These are phyloP conservation scores for Scheffersomyces cryptocercus DNA, from an alignment of 1,139 yeast genomes.

Conservation along the genomic window DNA sequence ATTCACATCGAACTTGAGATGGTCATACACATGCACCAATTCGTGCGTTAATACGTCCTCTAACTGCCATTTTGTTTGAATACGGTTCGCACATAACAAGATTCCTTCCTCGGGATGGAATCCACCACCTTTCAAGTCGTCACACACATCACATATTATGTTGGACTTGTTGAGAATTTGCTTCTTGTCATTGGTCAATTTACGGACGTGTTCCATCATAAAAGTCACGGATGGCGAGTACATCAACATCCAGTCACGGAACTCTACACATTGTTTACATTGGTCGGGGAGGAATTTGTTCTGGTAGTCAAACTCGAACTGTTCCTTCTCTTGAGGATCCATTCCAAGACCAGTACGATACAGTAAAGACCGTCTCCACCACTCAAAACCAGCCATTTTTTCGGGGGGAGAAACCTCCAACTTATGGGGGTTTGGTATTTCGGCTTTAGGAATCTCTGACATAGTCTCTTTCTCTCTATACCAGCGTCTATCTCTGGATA, in stretches of 20 bases:
- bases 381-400: constrained; percentile 55
- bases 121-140: constrained; percentile 88
- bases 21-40: constrained; percentile 90
- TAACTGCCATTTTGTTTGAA: constrained; percentile 74
- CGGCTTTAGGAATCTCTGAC: neutral
- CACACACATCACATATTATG: constrained; percentile 82
- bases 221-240: constrained; percentile 87
- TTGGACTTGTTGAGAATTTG: constrained; percentile 28
- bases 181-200: constrained; percentile 35
- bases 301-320: constrained; percentile 59
- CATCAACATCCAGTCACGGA: constrained; percentile 74
- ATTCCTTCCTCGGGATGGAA: constrained; percentile 90
- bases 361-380: constrained; percentile 78
- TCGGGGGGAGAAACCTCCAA: constrained; percentile 13
- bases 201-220: constrained; percentile 81
- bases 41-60: constrained; percentile 95
- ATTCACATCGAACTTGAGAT: constrained; percentile 81
- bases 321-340: constrained; percentile 50
- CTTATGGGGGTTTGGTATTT: neutral
- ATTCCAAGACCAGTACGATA: constrained; percentile 76
- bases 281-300: constrained; percentile 47
- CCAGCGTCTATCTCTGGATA: too few relatives aligned
- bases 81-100: constrained; percentile 81
- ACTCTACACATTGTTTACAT: constrained; percentile 69
- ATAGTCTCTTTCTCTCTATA: neutral